These are phyloP conservation scores for Rhinocladiella mackenziei DNA, from an alignment of 2,329 filamentous ascomycete species.

Conservation along the genomic window DNA sequence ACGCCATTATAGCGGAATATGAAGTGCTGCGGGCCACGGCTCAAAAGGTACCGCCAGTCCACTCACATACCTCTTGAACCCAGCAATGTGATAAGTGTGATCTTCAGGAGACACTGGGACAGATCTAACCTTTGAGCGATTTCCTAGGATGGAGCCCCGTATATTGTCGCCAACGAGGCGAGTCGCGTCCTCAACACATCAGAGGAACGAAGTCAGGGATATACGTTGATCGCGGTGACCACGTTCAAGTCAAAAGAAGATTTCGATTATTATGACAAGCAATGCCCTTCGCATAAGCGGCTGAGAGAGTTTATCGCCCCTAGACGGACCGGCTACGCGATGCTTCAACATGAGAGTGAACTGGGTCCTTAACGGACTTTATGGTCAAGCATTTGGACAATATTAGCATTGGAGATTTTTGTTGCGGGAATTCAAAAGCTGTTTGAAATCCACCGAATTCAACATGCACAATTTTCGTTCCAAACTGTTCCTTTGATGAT, in stretches of 20 bases:
- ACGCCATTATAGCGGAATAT: conserved; percentile 45
- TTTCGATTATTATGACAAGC: conserved; percentile 65
- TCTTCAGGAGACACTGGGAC: neutral
- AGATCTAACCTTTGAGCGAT: neutral
- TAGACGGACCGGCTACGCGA: conserved; percentile 37
- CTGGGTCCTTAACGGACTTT: conserved; percentile 3
- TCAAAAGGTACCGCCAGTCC: conserved; percentile 43
- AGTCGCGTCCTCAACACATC: conserved; percentile 53
- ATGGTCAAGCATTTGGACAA: too few relatives aligned
- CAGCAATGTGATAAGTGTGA: too few relatives aligned
- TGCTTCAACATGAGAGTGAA: conserved; percentile 37
- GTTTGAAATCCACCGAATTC: too few relatives aligned
- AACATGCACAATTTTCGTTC: too few relatives aligned
- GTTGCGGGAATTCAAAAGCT: too few relatives aligned
- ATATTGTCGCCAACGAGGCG: conserved; percentile 59
- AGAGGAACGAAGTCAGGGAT: conserved; percentile 57
- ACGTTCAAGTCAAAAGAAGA: conserved; percentile 63
- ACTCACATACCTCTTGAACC: neutral
- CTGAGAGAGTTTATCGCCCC: conserved; percentile 40
- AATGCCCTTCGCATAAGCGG: conserved; percentile 53
- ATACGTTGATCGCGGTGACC: conserved; percentile 60
- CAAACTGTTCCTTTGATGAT: too few relatives aligned
- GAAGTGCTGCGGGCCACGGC: conserved; percentile 42
- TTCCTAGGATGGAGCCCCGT: conserved; percentile 63
- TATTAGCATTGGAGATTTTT: too few relatives aligned